phyloP scores from a whole-genome alignment of 345 rosid species.

The Lepidium didymum region DNA sequence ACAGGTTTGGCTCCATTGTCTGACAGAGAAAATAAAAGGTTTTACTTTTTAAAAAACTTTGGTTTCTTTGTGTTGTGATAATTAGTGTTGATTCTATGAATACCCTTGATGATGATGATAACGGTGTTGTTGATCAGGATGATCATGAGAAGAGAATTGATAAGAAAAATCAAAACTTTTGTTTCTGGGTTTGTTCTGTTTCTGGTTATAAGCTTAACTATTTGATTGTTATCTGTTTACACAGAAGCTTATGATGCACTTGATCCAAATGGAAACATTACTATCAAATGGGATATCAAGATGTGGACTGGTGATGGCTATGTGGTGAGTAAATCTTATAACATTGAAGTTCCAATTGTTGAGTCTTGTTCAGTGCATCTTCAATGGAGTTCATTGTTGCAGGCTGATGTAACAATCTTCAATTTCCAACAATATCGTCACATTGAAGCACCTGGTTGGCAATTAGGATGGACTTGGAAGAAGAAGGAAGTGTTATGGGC shows the following conservation, averaged over 20 bases:
- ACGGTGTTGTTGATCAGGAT: neutral
- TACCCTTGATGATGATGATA: neutral
- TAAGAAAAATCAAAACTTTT: neutral
- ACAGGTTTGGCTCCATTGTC: constrained; percentile 41
- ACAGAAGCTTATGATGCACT: constrained; percentile 85
- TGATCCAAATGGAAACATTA: constrained; percentile 86
- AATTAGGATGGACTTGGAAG: constrained; percentile 74
- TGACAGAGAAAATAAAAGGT: neutral
- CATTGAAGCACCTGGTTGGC: constrained; percentile 79
- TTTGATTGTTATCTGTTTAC: neutral
- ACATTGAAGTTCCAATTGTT: neutral
- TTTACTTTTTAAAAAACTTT: neutral
- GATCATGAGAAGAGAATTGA: neutral
- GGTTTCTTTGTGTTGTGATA: constrained; percentile 2
- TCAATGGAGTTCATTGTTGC: neutral
- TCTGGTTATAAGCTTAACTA: constrained; percentile 1
- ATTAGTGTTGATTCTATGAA: neutral
- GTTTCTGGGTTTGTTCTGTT: constrained; percentile 5
- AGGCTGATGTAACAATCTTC: constrained; percentile 70
- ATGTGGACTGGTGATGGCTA: constrained; percentile 90
- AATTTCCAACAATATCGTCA: constrained; percentile 91
- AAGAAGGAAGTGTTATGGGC: constrained; percentile 83
- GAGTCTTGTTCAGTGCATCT: neutral
- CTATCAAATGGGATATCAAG: constrained; percentile 85
- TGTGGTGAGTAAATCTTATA: constrained; percentile 39